phyloP scores from a whole-genome alignment of 2,329 filamentous ascomycete genomes.

The Coniochaeta prunicola region DNA sequence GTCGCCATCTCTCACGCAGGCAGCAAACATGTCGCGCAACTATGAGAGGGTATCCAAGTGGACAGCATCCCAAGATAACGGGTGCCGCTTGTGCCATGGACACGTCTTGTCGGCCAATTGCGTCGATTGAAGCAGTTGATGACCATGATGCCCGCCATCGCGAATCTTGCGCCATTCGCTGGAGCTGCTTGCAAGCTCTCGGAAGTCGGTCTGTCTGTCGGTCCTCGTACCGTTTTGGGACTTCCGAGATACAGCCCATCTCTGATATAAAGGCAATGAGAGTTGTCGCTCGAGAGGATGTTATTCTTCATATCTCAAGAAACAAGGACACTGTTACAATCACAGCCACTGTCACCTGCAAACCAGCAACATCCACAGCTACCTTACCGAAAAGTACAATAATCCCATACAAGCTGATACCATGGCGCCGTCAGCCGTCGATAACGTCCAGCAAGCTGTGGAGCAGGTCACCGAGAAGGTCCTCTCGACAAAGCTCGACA shows the following conservation, averaged over 20 bases:
- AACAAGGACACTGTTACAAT: too few relatives aligned
- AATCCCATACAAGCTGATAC: background rate
- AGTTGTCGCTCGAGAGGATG: background rate
- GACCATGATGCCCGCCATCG: background rate
- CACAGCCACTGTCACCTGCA: too few relatives aligned
- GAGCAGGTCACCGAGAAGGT: background rate
- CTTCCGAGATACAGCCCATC: background rate
- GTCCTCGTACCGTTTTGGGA: background rate
- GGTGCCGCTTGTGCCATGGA: background rate
- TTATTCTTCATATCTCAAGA: too few relatives aligned
- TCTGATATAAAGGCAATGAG: background rate
- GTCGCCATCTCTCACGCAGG: background rate
- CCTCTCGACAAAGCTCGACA: background rate
- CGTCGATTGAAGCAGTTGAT: background rate
- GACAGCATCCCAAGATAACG: background rate
- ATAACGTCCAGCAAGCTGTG: conserved; percentile 1
- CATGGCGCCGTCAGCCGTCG: conserved; percentile 1
- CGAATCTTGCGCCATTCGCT: conserved; percentile 1
- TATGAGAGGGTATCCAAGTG: background rate
- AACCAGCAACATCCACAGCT: too few relatives aligned
- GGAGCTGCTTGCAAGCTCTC: background rate
- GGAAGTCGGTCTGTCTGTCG: background rate
- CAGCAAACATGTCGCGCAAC: background rate
- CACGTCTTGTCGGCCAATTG: background rate
- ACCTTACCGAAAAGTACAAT: too few relatives aligned